Conservation (phyloP, 2,329 filamentous ascomycete species). For the Aureobasidium uvarum region DNA sequence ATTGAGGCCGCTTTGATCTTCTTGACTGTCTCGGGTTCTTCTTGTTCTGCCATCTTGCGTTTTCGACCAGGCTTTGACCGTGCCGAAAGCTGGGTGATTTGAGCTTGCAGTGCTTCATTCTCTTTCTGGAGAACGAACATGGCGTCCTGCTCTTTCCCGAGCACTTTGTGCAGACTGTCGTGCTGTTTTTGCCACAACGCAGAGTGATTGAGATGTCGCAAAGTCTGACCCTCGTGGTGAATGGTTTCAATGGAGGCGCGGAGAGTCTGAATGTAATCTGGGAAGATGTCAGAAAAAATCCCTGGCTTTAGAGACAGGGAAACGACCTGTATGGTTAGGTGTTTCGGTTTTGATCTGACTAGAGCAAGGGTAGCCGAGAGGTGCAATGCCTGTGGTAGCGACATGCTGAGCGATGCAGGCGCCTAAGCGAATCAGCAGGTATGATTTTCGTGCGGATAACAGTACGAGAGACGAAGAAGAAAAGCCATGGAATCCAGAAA, state of each 20-base stretch:
- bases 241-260: slow-evolving; percentile 38
- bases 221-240: neutral
- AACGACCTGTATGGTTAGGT: slow-evolving; percentile 35
- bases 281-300: slow-evolving; percentile 27
- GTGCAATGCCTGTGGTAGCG: slow-evolving; percentile 14
- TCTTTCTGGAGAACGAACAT: slow-evolving; percentile 2
- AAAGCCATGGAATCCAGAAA: neutral
- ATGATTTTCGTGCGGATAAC: neutral
- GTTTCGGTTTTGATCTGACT: slow-evolving; percentile 42
- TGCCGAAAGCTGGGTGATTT: neutral
- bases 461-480: neutral
- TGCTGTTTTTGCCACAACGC: slow-evolving; percentile 6
- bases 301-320: neutral
- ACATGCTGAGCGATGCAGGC: neutral
- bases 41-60: slow-evolving; percentile 3
- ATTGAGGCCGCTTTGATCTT: neutral
- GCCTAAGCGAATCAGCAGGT: too few relatives aligned
- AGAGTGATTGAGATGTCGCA: neutral
- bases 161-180: slow-evolving; percentile 32
- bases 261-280: slow-evolving; percentile 26
- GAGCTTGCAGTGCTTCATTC: slow-evolving; percentile 15
- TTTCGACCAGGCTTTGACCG: slow-evolving; percentile 4
- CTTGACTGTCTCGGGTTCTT: neutral
- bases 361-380: slow-evolving; percentile 35
- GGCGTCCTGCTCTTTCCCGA: slow-evolving; percentile 25